Evolutionary conservation across 805 yeast species (phyloP).

Genomic region (Saccharomycopsis fibuligera): DNA sequence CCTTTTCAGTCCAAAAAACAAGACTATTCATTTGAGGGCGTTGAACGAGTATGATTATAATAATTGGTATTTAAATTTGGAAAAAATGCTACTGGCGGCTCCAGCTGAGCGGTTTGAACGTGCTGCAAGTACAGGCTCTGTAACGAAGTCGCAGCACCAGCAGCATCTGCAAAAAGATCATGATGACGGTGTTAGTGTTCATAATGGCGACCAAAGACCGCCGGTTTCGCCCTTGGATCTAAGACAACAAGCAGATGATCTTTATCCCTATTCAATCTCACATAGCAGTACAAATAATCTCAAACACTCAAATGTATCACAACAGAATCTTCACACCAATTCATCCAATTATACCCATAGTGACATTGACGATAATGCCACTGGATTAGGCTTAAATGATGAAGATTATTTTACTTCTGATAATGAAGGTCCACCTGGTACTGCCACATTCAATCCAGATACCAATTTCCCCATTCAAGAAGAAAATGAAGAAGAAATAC

Average conservation of each 20-base stretch:
- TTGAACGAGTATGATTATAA: constrained; percentile 22
- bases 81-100: constrained; percentile 14
- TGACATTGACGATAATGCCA: background rate
- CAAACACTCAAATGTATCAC: background rate
- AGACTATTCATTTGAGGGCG: constrained; percentile 23
- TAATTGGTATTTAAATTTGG: constrained; percentile 23
- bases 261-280: no score
- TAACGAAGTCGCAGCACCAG: background rate
- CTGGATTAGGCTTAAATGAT: no score
- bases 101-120: background rate
- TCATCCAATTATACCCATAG: background rate
- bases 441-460: constrained; percentile 9
- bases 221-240: background rate
- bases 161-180: background rate
- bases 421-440: constrained; percentile 11
- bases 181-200: background rate
- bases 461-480: constrained; percentile 22
- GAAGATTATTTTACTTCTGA: constrained; percentile 22
- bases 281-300: no score
- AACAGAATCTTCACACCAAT: background rate
- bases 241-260: background rate
- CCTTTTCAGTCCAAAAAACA: constrained; percentile 19
- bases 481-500: constrained; percentile 17
- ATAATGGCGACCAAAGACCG: background rate
- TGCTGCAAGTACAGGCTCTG: no score